These are phyloP conservation scores for Rhododendron griersonianum DNA, from an alignment of 148 eudicot genomes.

Conservation along the genomic window DNA sequence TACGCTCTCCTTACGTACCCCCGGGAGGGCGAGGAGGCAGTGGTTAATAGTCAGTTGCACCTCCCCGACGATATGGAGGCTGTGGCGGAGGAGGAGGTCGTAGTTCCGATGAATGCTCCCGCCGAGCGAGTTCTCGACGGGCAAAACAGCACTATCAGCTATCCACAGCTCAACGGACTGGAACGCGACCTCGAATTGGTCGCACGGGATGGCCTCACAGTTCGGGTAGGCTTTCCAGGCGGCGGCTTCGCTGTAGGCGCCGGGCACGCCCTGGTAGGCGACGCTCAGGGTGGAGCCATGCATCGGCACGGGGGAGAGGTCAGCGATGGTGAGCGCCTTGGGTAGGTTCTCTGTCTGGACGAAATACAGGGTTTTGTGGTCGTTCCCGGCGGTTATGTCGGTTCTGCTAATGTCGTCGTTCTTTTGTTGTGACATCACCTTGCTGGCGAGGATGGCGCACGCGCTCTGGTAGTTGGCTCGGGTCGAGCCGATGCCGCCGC, in stretches of 20 bases:
- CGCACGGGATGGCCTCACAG: slow-evolving; percentile 86
- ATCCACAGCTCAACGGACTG: slow-evolving; percentile 89
- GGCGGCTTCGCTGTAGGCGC: slow-evolving; percentile 90
- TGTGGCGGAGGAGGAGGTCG: slow-evolving; percentile 60
- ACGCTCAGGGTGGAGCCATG: slow-evolving; percentile 77
- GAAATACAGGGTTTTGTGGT: slow-evolving; percentile 52
- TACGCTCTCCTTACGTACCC: slow-evolving; percentile 52
- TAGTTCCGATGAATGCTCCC: slow-evolving; percentile 70
- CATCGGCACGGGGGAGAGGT: slow-evolving; percentile 69
- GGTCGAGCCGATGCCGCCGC: slow-evolving; percentile 18
- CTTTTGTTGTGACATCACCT: slow-evolving; percentile 42
- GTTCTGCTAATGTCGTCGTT: slow-evolving; percentile 19
- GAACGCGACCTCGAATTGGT: slow-evolving; percentile 87
- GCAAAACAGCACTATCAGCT: slow-evolving; percentile 65
- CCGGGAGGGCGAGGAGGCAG: slow-evolving; percentile 74
- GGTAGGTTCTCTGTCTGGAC: slow-evolving; percentile 31
- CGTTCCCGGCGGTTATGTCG: slow-evolving; percentile 27
- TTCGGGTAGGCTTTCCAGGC: slow-evolving; percentile 82
- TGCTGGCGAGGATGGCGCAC: slow-evolving; percentile 72
- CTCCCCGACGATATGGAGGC: slow-evolving; percentile 40
- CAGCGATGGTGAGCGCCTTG: slow-evolving; percentile 43
- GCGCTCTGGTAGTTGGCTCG: slow-evolving; percentile 80
- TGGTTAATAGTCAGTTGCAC: slow-evolving; percentile 88
- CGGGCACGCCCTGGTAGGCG: slow-evolving; percentile 94
- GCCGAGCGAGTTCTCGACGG: slow-evolving; percentile 65